A percentile compares a stretch with the other conserved stretches of the same genome.
phyloP scores from a whole-genome alignment of 2,329 filamentous ascomycete species.

The Diaporthe vaccinii region DNA sequence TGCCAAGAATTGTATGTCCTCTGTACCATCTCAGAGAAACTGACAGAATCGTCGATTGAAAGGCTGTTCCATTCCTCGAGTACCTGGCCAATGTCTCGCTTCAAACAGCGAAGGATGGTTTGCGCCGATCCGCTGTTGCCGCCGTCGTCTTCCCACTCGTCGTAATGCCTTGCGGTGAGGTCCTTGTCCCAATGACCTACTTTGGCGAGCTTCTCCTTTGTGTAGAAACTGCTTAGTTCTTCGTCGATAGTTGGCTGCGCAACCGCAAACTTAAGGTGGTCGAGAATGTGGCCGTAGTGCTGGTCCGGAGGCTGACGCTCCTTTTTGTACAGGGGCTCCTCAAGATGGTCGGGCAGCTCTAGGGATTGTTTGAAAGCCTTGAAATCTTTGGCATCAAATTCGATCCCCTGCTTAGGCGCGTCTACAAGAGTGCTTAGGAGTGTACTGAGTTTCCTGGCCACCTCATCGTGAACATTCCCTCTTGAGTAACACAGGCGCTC shows the following conservation, averaged over 20 bases:
- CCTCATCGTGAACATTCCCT: conserved; percentile 59
- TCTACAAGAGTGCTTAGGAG: conserved; percentile 70
- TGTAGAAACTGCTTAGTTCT: conserved; percentile 53
- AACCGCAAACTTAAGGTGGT: conserved; percentile 71
- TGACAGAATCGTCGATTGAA: conserved; percentile 41
- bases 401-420: conserved; percentile 66
- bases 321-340: conserved; percentile 61
- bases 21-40: conserved; percentile 48
- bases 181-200: conserved; percentile 54
- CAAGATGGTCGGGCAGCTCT: conserved; percentile 41
- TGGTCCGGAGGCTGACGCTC: conserved; percentile 47
- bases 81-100: conserved; percentile 50
- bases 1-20: conserved; percentile 58
- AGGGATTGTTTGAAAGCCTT: conserved; percentile 50
- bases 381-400: conserved; percentile 62
- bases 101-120: conserved; percentile 52
- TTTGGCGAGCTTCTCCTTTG: conserved; percentile 43
- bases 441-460: conserved; percentile 64
- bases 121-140: conserved; percentile 47
- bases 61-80: conserved; percentile 50
- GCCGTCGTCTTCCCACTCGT: not conserved
- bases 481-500: conserved; percentile 73
- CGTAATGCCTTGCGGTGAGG: conserved; percentile 49
- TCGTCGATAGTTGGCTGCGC: conserved; percentile 58
- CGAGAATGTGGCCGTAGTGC: conserved; percentile 66